phyloP scores from a whole-genome alignment of 805 yeast species.

The Candida dajiaensis region DNA sequence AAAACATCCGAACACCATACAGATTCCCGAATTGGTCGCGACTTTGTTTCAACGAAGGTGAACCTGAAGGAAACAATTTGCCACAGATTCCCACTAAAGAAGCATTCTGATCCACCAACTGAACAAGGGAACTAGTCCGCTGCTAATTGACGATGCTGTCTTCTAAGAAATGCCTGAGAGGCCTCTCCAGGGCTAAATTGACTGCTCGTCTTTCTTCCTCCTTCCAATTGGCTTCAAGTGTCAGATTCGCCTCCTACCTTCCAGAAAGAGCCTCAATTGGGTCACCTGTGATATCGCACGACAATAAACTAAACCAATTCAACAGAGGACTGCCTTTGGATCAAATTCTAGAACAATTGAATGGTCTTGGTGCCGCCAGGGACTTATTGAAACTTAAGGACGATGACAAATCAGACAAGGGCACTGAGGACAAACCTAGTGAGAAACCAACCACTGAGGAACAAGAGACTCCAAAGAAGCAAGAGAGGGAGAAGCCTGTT shows the following conservation, averaged over 20 bases:
- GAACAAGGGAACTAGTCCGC: neutral
- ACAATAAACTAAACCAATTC: neutral
- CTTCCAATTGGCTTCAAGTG: neutral
- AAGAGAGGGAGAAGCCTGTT: conserved; percentile 2
- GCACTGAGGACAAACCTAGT: conserved; percentile 3
- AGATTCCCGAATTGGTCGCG: neutral
- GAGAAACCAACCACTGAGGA: neutral
- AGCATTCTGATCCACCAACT: neutral
- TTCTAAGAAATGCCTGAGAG: conserved; percentile 5
- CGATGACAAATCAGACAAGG: conserved; percentile 3
- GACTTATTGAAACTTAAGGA: conserved; percentile 2
- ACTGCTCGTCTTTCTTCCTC: neutral
- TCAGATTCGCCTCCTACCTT: conserved; percentile 7
- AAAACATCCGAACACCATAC: neutral
- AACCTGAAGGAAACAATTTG: neutral
- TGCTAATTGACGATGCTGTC: conserved; percentile 3
- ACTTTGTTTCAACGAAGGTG: neutral
- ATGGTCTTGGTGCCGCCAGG: conserved; percentile 12
- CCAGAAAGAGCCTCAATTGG: neutral
- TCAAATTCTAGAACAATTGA: conserved; percentile 19
- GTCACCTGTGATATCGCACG: neutral
- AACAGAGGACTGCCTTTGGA: conserved; percentile 12
- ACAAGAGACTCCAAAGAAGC: conserved; percentile 1
- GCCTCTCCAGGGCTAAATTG: conserved; percentile 1
- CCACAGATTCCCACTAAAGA: neutral